Percentiles rank a stretch among this genome's conserved stretches.
phyloP scores from a whole-genome alignment of 805 yeast species.

The Saccharomycopsis javanensis region DNA sequence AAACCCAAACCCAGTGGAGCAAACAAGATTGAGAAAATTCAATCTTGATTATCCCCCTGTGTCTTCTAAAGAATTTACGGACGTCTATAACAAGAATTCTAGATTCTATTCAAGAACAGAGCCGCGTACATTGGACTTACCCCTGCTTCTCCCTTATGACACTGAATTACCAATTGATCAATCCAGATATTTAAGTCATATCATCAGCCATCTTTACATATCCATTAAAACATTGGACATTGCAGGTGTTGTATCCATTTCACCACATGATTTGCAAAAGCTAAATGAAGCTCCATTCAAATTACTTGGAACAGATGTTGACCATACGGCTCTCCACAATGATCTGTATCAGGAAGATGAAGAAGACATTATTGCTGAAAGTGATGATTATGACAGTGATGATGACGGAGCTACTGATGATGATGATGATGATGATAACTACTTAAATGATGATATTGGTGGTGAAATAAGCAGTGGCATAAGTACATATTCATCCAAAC shows the following conservation, averaged over 20 bases:
- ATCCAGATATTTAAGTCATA: conserved; percentile 65
- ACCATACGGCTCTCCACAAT: conserved; percentile 29
- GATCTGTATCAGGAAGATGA: conserved; percentile 29
- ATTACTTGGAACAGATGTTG: background rate
- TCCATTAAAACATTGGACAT: conserved; percentile 69
- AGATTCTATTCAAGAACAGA: conserved; percentile 31
- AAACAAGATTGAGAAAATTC: conserved; percentile 32
- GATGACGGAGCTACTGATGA: conserved; percentile 27
- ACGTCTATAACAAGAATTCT: conserved; percentile 30
- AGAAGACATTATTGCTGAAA: conserved; percentile 30
- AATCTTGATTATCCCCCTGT: conserved; percentile 40
- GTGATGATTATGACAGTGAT: conserved; percentile 28
- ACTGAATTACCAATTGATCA: conserved; percentile 61
- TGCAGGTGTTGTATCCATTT: conserved; percentile 56
- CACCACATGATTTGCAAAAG: conserved; percentile 49
- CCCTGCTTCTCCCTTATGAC: conserved; percentile 56
- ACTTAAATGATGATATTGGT: conserved; percentile 28
- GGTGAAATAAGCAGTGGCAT: conserved; percentile 20
- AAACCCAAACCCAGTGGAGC: conserved; percentile 15
- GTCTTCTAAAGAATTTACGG: conserved; percentile 24
- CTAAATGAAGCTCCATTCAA: background rate
- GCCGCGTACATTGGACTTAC: conserved; percentile 27
- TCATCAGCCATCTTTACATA: conserved; percentile 69
- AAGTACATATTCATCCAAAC: conserved; percentile 2
- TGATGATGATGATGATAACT: conserved; percentile 24